Base-by-base conservation (phyloP, 257 asterid species). In the Datura wrightii region DNA sequence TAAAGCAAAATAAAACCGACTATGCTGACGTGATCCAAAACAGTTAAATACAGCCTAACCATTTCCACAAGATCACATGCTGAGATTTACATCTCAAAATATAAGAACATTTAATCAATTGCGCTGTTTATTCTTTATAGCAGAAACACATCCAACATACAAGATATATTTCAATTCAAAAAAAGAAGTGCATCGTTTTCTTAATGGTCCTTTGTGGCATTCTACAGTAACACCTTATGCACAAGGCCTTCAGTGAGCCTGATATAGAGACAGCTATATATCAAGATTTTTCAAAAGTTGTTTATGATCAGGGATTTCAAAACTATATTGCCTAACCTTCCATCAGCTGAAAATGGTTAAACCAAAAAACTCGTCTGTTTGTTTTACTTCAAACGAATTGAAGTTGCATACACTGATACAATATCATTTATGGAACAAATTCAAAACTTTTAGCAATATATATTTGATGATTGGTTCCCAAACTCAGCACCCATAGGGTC, bases 221-320 rank as follows among this genome's bases (percentile, higher is more conserved):
- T 74, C 19, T 74, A 74, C 44, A 48, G 60, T 36, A 74, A 24
- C 81, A 48, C 60, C 60, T 34, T 74, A 74, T 24, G 81, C 60
- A 48, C 81, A 74, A 53, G 59, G 24, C 60, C 60, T 74, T 24
- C 79, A 41, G 60, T 48, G 60, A 11, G 60, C 19, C 81, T 74
- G 42, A 74, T 74, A 74, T 2, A 11, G 41, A 74, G 19, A 48
- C 42, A 74, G 60, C 44, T 24, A 46, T 48, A 11, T 16, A 74
- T 48, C 81, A 7, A 48, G 44, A 48, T 24, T 24, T 74, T 74
- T 72, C 81, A 74, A 48, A 16, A 74, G 24, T 48, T 74, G 24
- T 48, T 74, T 11, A 74, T 24, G 24, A 74, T 74, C 2, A 0
- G 48, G 60, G 42, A 74, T 74, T 74, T 24, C 15, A 74, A 48